These are phyloP conservation scores for Cladosporium sp. DNA, from an alignment of 2,329 filamentous ascomycete genomes.

Conservation along the genomic window DNA sequence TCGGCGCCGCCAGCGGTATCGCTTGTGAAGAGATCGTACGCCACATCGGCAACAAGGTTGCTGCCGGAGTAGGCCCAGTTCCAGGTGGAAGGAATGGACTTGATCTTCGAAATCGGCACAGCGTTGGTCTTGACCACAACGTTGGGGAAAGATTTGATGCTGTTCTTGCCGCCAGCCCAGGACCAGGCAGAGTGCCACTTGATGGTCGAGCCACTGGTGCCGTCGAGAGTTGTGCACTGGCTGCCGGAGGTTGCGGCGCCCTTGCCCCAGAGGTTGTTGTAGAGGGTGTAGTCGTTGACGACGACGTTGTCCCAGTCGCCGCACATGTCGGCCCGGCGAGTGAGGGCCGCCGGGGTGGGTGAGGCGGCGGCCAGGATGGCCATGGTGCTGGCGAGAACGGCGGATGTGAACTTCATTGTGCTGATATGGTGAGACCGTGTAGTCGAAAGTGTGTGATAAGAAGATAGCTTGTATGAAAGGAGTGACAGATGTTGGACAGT, in stretches of 20 bases:
- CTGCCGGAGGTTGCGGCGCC: conserved; percentile 38
- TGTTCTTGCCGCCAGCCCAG: conserved; percentile 27
- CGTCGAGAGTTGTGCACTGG: conserved; percentile 44
- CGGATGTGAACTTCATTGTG: conserved; percentile 19
- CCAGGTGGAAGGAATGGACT: conserved; percentile 43
- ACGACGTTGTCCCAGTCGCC: conserved; percentile 27
- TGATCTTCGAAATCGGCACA: conserved; percentile 33
- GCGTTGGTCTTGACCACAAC: conserved; percentile 34
- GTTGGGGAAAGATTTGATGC: conserved; percentile 44
- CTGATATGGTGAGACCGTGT: not conserved
- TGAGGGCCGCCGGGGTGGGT: conserved; percentile 14
- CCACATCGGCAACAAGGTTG: conserved; percentile 53
- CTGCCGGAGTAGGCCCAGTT: conserved; percentile 48
- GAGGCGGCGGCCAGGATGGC: conserved; percentile 16
- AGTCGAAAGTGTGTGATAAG: not conserved
- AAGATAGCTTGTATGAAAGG: not conserved
- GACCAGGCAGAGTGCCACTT: conserved; percentile 41
- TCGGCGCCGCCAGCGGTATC: conserved; percentile 42
- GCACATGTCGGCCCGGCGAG: conserved; percentile 23
- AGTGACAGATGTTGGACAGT: not conserved
- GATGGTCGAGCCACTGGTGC: conserved; percentile 34
- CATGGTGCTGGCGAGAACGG: conserved; percentile 13
- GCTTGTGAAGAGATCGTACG: conserved; percentile 59
- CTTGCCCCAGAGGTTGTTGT: conserved; percentile 44
- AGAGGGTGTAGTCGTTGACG: conserved; percentile 33